A percentile compares a stretch with the other conserved stretches of the same genome.
These are phyloP conservation scores for Rosa lucieae DNA, from an alignment of 306 rosid species.

Conservation along the genomic window DNA sequence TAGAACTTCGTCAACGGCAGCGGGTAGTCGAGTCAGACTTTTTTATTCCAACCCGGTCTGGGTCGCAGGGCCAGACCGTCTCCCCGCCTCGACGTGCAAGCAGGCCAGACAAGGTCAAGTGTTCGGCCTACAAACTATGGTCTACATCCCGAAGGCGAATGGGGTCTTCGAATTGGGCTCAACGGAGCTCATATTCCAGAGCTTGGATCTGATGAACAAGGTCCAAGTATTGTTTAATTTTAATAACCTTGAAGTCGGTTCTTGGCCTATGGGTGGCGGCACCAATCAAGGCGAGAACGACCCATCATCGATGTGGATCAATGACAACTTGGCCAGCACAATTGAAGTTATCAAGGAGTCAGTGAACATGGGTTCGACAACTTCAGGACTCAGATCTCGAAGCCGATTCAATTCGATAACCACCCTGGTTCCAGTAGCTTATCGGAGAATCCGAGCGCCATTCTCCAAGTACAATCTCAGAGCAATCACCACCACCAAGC, in stretches of 20 bases:
- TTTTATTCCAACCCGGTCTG: constrained; percentile 59
- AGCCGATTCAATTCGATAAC: constrained; percentile 50
- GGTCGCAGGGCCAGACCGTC: constrained; percentile 58
- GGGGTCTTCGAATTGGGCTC: constrained; percentile 93
- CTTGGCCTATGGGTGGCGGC: constrained; percentile 52
- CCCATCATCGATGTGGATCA: constrained; percentile 77
- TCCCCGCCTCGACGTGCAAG: constrained; percentile 52
- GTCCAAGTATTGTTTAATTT: constrained; percentile 73
- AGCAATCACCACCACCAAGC: background rate
- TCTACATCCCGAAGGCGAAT: constrained; percentile 62
- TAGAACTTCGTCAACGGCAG: constrained; percentile 68
- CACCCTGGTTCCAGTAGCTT: constrained; percentile 58
- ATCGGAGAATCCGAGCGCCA: constrained; percentile 55
- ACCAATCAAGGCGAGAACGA: constrained; percentile 79
- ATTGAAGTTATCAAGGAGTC: constrained; percentile 55
- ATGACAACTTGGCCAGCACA: constrained; percentile 42
- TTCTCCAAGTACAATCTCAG: constrained; percentile 33
- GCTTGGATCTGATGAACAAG: constrained; percentile 75
- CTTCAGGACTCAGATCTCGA: constrained; percentile 34
- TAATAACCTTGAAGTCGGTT: constrained; percentile 50
- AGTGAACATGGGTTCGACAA: constrained; percentile 13
- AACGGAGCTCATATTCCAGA: constrained; percentile 57
- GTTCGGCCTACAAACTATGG: constrained; percentile 72
- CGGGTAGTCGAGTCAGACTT: constrained; percentile 73
- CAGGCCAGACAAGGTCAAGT: constrained; percentile 63